phyloP scores from a whole-genome alignment of 2,329 filamentous ascomycete species.

The Metarhizium sp. region DNA sequence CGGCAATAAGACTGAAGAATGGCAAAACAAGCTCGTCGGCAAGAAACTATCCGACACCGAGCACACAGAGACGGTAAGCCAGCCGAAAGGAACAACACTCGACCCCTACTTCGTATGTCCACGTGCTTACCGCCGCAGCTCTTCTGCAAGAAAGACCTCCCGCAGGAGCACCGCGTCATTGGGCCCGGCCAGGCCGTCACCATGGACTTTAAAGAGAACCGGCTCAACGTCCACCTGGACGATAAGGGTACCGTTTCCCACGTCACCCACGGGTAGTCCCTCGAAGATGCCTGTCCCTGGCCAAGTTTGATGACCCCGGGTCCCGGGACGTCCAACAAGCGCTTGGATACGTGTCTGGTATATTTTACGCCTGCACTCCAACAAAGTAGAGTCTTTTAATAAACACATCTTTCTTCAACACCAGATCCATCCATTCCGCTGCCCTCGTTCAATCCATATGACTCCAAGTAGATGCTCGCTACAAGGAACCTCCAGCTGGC shows the following conservation, averaged over 20 bases:
- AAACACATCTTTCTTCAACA: too few species aligned
- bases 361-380: too few species aligned
- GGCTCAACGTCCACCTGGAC: constrained; percentile 50
- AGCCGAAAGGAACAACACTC: background rate
- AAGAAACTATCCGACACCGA: constrained; percentile 47
- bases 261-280: constrained; percentile 37
- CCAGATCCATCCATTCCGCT: too few species aligned
- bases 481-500: too few species aligned
- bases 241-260: constrained; percentile 53
- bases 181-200: constrained; percentile 48
- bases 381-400: too few species aligned
- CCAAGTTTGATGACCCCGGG: too few species aligned
- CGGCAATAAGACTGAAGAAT: constrained; percentile 42
- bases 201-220: constrained; percentile 42
- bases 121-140: constrained; percentile 27
- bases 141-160: constrained; percentile 52
- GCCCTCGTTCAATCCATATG: too few species aligned
- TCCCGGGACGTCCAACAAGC: too few species aligned
- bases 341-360: too few species aligned
- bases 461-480: too few species aligned
- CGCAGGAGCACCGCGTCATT: constrained; percentile 46
- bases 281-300: too few species aligned
- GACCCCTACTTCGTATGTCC: background rate
- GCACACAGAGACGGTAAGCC: constrained; percentile 43
- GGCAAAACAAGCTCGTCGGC: constrained; percentile 53